Evolutionary conservation across 495 filamentous ascomycete genomes (phyloP), one percentile per base, ranked within the genome.

Genomic region (Penicillium samsonianum): DNA sequence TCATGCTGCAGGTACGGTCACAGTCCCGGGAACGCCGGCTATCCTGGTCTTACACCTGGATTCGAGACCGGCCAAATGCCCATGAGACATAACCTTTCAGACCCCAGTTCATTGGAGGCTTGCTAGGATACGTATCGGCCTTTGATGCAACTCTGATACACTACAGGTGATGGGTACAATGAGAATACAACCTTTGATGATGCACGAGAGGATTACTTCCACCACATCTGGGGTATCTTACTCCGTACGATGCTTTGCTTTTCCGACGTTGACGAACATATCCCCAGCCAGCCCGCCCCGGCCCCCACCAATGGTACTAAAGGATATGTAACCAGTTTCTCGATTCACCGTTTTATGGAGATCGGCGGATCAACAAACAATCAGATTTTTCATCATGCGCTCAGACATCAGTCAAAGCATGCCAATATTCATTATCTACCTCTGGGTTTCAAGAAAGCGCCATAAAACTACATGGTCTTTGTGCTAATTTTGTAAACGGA

Each of bases 401-500:
- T 3, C 9, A 48, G 19, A 1, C 19, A 6, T 20, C 7, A 20
- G 26, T 31, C 9, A 19, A 45, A 48, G 44, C 45, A 31, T 33
- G 30, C 28, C 45, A 31, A 20, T n/a, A 5, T 31, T 33, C 26
- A 31, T n/a, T 48, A 9, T 31, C 16, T 46, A 5, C 7, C 14
- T 47, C 40, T 4, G 11, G 30, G 17, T 31, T 19, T 33, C 28
- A 28, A 31, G n/a, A 4, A 20, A 31, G n/a, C 5, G 4, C 31
- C 28, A 14, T 17, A 48, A 48, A 48, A n/a, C n/a, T 11, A 19
- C 17, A 31, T 1, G 1, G 12, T 5, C 38, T 30, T 47, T 44
- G 48, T 53, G 35, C 41, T 51, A 37, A 17, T 41, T 41, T 30
- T 51, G 35, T 38, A 23, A 54, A 28, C 2, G 3, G 23, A 46